Percentiles rank a stretch among this genome's conserved stretches.
Evolutionary conservation across 805 yeast genomes (phyloP).

Genomic region (Candida tallmaniae): DNA sequence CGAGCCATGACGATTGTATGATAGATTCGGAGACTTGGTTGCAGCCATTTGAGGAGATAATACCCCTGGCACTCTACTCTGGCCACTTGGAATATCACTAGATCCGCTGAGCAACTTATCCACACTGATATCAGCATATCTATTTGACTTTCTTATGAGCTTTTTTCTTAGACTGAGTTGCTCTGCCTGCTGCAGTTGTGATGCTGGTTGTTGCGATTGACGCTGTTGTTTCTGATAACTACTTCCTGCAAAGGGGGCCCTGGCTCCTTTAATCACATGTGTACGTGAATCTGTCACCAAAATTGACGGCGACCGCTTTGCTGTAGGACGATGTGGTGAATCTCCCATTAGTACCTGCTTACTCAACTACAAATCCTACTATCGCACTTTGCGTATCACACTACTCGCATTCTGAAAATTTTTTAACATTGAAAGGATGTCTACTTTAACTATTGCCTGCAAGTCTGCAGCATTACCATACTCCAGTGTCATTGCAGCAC

Average conservation of each 20-base stretch:
- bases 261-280: conserved; percentile 41
- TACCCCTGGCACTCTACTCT: conserved; percentile 38
- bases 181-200: background rate
- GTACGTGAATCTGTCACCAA: conserved; percentile 85
- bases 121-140: conserved; percentile 75
- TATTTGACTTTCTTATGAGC: conserved; percentile 27
- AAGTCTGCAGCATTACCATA: conserved; percentile 85
- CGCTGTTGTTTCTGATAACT: conserved; percentile 37
- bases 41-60: conserved; percentile 3
- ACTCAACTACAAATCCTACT: background rate
- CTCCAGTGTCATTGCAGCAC: conserved; percentile 72
- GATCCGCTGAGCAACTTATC: conserved; percentile 72
- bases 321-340: conserved; percentile 41
- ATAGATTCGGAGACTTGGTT: conserved; percentile 12
- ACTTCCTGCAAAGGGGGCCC: conserved; percentile 81
- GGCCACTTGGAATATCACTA: conserved; percentile 87
- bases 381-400: background rate
- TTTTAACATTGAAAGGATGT: conserved; percentile 19
- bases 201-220: conserved; percentile 10
- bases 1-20: conserved; percentile 4
- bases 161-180: conserved; percentile 19
- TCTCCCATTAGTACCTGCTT: too few relatives aligned
- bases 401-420: background rate
- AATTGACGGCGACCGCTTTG: conserved; percentile 89
- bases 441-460: conserved; percentile 65